Evolutionary conservation across 106 monocot species (phyloP), one percentile per base, ranked within the genome.

Genomic region (Hemerocallis citrina): DNA sequence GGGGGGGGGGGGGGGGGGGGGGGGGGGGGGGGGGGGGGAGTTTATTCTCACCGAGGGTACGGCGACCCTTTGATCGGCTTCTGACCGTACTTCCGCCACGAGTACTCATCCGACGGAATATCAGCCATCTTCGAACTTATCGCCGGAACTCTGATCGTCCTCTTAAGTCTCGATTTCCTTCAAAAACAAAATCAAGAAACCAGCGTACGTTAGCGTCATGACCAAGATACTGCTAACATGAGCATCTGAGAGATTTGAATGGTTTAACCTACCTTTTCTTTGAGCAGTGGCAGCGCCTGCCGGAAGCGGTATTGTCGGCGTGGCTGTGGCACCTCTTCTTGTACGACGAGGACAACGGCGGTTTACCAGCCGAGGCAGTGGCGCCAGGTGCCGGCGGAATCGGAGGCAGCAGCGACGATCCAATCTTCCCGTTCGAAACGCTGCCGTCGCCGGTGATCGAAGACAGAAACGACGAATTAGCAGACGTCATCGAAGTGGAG

Each of bases 1-100:
- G n/a, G n/a, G n/a, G n/a, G n/a, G n/a, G n/a, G n/a, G n/a, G n/a
- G n/a, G n/a, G n/a, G n/a, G n/a, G n/a, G 28, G 29, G 17, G 11
- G 19, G 24, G 13, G 25, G 0, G 22, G 36, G 1, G 2, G 9
- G 3, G 13, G 28, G 34, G 42, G 3, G 23, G 19, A 0, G 51
- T 11, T n/a, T n/a, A 29, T 29, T 20, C 62, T 66, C 52, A 93
- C 94, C 94, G 34, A 1, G 94, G 94, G 57, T 85, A 86, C 10
- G 94, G 89, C 3, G 89, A 89, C 0, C 83, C 89, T 49, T 89
- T 89, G 77, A 89, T 89, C 52, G 83, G 83, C 59, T 89, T 89
- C 62, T 89, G 89, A 0, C 89, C 89, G 80, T 89, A 89, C 55
- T 89, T 89, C 7, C 89, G 68, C 89, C 89, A 89, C 15, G 89